phyloP scores from a whole-genome alignment of 2,329 filamentous ascomycete genomes.

The Ascochyta clinopodiicola region DNA sequence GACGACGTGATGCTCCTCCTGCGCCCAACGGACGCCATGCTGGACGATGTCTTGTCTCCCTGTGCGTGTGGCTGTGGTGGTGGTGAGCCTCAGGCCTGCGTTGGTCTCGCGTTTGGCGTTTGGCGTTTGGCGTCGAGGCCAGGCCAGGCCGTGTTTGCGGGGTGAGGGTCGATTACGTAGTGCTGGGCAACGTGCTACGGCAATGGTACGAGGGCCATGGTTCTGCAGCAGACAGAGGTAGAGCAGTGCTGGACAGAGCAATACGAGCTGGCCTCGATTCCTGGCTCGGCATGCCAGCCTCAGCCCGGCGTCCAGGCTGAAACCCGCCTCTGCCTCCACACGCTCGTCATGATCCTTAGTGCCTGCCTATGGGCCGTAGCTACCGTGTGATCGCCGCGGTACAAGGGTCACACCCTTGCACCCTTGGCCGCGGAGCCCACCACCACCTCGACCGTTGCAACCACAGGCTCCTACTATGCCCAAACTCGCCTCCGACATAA shows the following conservation, averaged over 20 bases:
- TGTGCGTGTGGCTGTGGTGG: not conserved
- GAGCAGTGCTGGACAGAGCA: not conserved
- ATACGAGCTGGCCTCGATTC: not conserved
- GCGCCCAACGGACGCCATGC: constrained; percentile 35
- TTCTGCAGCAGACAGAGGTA: not conserved
- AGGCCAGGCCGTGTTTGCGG: not conserved
- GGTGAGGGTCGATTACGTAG: constrained; percentile 2
- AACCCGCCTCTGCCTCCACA: constrained; percentile 5
- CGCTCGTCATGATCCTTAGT: constrained; percentile 10
- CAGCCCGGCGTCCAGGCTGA: constrained; percentile 3
- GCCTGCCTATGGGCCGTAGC: constrained; percentile 1
- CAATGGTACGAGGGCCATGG: not conserved
- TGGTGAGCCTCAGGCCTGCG: not conserved
- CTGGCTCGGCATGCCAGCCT: not conserved
- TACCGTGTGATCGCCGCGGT: constrained; percentile 3
- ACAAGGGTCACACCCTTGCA: not conserved
- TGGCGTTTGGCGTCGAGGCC: too few relatives aligned
- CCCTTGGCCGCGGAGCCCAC: not conserved
- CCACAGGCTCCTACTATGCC: constrained; percentile 12
- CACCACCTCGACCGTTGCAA: not conserved
- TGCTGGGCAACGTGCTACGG: constrained; percentile 1
- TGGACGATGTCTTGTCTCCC: not conserved
- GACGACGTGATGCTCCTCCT: constrained; percentile 32
- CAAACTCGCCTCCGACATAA: not conserved
- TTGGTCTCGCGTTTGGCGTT: not conserved